These are phyloP conservation scores for Agaricus sinodeliciosus DNA, from an alignment of 768 basidiomycete genomes.

Conservation along the genomic window DNA sequence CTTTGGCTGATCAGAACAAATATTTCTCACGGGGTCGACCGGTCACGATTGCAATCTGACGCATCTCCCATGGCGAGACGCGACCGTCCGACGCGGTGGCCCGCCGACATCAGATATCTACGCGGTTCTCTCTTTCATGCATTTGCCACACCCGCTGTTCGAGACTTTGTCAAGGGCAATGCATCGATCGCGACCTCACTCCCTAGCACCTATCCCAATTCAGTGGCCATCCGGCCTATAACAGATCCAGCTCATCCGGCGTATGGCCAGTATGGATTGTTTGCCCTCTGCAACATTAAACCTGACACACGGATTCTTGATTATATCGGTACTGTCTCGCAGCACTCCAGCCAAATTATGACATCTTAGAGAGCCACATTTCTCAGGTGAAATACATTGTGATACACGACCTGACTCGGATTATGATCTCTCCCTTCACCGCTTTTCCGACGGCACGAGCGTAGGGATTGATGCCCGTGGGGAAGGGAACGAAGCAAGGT, in stretches of 20 bases:
- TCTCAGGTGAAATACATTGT: constrained; percentile 71
- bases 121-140: constrained; percentile 8
- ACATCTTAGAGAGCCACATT: not conserved
- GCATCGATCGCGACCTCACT: constrained; percentile 10
- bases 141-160: constrained; percentile 26
- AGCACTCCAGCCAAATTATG: not conserved
- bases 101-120: constrained; percentile 4
- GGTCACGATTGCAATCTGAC: constrained; percentile 7
- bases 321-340: constrained; percentile 44
- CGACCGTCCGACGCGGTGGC: constrained; percentile 3
- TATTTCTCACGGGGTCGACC: constrained; percentile 19
- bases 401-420: constrained; percentile 69
- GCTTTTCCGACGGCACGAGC: constrained; percentile 45
- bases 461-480: constrained; percentile 72
- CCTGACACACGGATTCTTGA: constrained; percentile 65
- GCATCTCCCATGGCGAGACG: not conserved
- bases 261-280: constrained; percentile 72
- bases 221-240: constrained; percentile 47
- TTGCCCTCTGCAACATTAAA: constrained; percentile 67
- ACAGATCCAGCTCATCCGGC: constrained; percentile 62
- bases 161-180: constrained; percentile 28
- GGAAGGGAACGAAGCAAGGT: constrained; percentile 84
- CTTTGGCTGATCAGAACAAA: constrained; percentile 16
- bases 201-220: constrained; percentile 25
- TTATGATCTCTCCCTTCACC: constrained; percentile 82